A percentile compares a stretch with the other conserved stretches of the same genome.
phyloP scores from a whole-genome alignment of 108 stramenopile genomes.

The Bacterosira constricta region DNA sequence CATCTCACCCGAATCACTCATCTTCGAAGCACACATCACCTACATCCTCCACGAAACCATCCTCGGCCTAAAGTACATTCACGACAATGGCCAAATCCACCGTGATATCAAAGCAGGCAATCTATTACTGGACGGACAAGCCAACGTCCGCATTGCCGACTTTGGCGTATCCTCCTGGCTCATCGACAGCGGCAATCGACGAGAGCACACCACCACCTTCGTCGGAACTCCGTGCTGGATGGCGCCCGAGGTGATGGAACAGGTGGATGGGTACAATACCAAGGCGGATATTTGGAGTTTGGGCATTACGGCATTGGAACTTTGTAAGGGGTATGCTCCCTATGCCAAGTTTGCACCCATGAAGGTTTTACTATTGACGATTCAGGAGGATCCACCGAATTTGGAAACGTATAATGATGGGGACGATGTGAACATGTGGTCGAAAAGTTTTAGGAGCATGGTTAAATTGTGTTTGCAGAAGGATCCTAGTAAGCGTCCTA shows the following conservation, averaged over 20 bases:
- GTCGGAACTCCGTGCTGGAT: constrained; percentile 95
- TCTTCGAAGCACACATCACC: constrained; percentile 76
- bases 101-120: constrained; percentile 97
- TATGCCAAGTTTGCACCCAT: constrained; percentile 96
- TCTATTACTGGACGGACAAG: constrained; percentile 71
- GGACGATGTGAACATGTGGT: constrained; percentile 62
- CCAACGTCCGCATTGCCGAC: constrained; percentile 91
- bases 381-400: constrained; percentile 94
- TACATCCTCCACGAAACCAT: constrained; percentile 93
- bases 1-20: constrained; percentile 20
- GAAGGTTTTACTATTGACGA: constrained; percentile 96
- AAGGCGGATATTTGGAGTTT: constrained; percentile 98
- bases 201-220: constrained; percentile 88
- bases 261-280: constrained; percentile 95
- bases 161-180: constrained; percentile 95
- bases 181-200: constrained; percentile 63
- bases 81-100: constrained; percentile 95
- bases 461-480: constrained; percentile 79
- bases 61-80: constrained; percentile 92
- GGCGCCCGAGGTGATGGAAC: constrained; percentile 98
- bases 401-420: constrained; percentile 89
- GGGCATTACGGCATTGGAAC: constrained; percentile 98
- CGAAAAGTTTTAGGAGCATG: constrained; percentile 69
- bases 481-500: constrained; percentile 79
- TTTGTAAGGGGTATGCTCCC: constrained; percentile 98